Evolutionary conservation across 1,284 basidiomycete species (phyloP), one percentile per base, ranked within the genome.

Genomic region (Malassezia globosa): DNA sequence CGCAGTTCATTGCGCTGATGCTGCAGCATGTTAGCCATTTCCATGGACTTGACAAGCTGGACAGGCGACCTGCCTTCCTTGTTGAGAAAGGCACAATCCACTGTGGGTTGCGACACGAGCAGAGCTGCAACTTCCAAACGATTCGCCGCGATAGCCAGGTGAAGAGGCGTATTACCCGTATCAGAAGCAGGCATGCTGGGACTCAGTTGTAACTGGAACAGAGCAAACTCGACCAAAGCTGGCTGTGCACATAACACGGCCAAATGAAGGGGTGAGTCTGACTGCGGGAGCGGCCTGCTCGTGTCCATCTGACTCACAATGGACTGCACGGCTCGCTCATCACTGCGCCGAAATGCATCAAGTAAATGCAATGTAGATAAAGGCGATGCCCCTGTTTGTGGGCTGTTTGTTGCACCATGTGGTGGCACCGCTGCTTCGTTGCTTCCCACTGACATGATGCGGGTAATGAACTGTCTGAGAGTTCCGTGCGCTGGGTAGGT

Each of bases 1-100:
- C 84, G 87, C 31, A 89, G 76, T 60, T 84, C 80, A 1, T 82
- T 76, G 16, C 86, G 80, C 0, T 86, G 87, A 83, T 87, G 82
- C 61, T 86, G 81, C 33, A 96, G 81, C 1, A 80, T 75, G 1
- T 84, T 81, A 46, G 81, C 84, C 10, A 80, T 79, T 44, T 77
- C 75, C 2, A 66, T 51, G 21, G 79, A 81, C 4, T 82, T 61
- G 1, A 76, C 85, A 2, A 85, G 81, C 21, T 92, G 87, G 37
- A 80, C 75, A 29, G 82, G 80, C 0, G 84, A 83, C 60, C 77
- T 78, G 4, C 85, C 83, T 18, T 83, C 76, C 4, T 70, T 71
- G 66, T 96, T 87, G 13, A 79, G 74, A 14, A 83, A 69, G 0
- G 82, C 83, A 63, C 95, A 90, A 66, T 96, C 81, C 42, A 89